These are phyloP conservation scores for Thalassiosira exigua DNA, from an alignment of 352 stramenopile genomes.

Conservation along the genomic window DNA sequence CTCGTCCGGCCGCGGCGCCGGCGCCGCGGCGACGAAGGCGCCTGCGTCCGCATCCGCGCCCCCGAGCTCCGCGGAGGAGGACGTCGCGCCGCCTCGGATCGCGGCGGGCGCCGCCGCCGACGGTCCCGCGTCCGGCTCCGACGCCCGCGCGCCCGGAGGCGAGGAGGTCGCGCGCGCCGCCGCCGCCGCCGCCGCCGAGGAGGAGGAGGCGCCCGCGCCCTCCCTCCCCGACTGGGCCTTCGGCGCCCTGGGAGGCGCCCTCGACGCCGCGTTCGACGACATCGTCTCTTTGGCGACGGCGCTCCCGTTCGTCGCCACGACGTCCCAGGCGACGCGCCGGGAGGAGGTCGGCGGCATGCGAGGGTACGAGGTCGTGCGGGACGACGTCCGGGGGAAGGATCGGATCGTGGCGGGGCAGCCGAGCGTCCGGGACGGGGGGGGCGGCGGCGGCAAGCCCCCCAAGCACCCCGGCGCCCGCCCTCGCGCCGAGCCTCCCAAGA, in stretches of 20 bases:
- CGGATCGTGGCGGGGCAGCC: not conserved
- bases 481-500: too few relatives aligned
- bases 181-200: not conserved
- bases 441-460: too few relatives aligned
- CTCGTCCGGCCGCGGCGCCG: not conserved
- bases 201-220: not conserved
- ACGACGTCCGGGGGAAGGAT: not conserved
- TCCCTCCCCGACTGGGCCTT: not conserved
- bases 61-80: not conserved
- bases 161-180: not conserved
- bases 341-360: not conserved
- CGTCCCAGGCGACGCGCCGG: not conserved
- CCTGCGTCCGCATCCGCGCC: not conserved
- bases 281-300: not conserved
- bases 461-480: too few relatives aligned
- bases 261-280: not conserved
- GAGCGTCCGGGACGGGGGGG: not conserved
- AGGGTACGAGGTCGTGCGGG: slow-evolving; percentile 2
- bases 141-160: not conserved
- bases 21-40: not conserved
- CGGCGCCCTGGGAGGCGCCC: not conserved
- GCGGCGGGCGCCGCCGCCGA: not conserved
- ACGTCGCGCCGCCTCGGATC: not conserved
- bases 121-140: not conserved
- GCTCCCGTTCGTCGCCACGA: not conserved